phyloP scores from a whole-genome alignment of 306 rosid genomes.

The Oemleria cerasiformis region DNA sequence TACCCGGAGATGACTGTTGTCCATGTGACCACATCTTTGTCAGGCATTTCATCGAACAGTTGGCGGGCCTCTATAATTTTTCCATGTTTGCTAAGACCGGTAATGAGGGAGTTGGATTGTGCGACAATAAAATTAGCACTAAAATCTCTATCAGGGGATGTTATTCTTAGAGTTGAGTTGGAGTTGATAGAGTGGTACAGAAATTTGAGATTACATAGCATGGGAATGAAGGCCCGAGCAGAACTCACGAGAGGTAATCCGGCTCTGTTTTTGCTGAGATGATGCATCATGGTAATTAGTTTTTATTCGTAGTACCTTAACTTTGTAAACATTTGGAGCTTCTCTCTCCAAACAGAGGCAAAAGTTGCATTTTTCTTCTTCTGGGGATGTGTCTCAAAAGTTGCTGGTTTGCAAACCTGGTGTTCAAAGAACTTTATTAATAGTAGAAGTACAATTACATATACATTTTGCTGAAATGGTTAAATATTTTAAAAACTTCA shows the following conservation, averaged over 20 bases:
- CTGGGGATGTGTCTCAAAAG: too few relatives aligned
- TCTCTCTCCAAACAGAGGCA: too few relatives aligned
- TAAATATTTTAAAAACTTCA: too few relatives aligned
- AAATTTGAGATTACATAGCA: neutral
- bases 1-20: conserved; percentile 42
- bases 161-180: conserved; percentile 12
- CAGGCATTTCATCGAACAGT: conserved; percentile 42
- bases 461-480: too few relatives aligned
- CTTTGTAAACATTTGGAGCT: conserved; percentile 2
- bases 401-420: too few relatives aligned
- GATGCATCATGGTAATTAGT: neutral
- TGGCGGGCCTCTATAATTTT: conserved; percentile 36
- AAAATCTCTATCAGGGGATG: conserved; percentile 19
- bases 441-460: too few relatives aligned
- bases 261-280: neutral
- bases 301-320: neutral
- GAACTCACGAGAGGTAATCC: conserved; percentile 14
- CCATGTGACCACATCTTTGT: conserved; percentile 45
- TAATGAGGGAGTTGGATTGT: conserved; percentile 36
- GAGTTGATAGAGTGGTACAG: conserved; percentile 16
- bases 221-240: conserved; percentile 1
- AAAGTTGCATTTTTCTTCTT: too few relatives aligned
- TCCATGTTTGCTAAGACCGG: conserved; percentile 29
- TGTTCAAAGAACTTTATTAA: too few relatives aligned
- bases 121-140: conserved; percentile 30